Base-by-base conservation (phyloP, 75 land plant genomes). In the Pseudotsuga menziesii region DNA sequence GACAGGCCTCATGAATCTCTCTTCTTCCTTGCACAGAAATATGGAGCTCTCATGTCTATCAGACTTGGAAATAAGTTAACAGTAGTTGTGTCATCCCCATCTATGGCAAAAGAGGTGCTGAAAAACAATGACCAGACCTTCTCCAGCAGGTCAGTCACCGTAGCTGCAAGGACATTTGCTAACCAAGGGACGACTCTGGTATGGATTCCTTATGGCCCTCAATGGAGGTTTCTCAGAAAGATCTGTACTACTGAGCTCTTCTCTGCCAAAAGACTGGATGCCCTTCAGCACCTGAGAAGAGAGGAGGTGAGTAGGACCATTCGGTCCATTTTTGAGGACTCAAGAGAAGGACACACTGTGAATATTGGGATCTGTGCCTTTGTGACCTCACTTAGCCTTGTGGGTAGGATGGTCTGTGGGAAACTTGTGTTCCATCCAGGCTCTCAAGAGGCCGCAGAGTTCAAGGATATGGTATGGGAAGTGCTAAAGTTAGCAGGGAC, bases 11-110 rank as follows among this genome's bases (percentile, higher is more conserved):
- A 75, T 25, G 25, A 57, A 14, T 56, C 60, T 14, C 77, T 76
- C n/a, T 56, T 32, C 66, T 19, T 4, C 67, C 61, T 76, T 39
- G 32, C 77, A 15, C 26, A 60, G 36, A 57, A 36, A 29, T 61
- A 76, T 57, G 77, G 77, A 9, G 74, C 67, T 25, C 77, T 76
- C 25, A 76, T 76, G 77, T 22, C 66, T 20, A 41, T 76, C 66
- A 56, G 29, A 22, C 15, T 76, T 22, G 77, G 77, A 3, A 56
- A 7, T 4, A 32, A n/a, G 23, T 26, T 74, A 32, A 62, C 25
- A 8, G 4, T 59, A 16, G 70, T 59, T 19, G 77, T 61, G 35
- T 76, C 70, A 16, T 58, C 77, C 3, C 66, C 71, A 39, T 23
- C 26, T 20, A 58, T 61, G 77, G 71, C 77, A 15, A 58, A 20